A percentile compares a stretch with the other conserved stretches of the same genome.
phyloP scores from a whole-genome alignment of 805 yeast genomes.

The Saccharomyces kudriavzevii region DNA sequence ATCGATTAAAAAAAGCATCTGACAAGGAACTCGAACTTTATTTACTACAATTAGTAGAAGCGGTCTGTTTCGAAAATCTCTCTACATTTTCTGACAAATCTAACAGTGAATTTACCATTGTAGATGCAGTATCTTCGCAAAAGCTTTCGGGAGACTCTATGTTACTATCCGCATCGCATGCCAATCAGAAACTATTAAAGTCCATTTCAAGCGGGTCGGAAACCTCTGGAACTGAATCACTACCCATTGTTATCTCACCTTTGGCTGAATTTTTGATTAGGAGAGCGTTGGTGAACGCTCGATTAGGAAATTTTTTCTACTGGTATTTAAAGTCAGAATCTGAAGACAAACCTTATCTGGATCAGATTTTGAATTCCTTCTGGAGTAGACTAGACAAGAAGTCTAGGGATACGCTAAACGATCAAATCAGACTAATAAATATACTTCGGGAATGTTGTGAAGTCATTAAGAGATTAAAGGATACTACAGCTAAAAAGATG shows the following conservation, averaged over 20 bases:
- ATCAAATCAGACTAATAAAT: slow-evolving; percentile 64
- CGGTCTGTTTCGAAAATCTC: slow-evolving; percentile 64
- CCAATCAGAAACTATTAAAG: slow-evolving; percentile 4
- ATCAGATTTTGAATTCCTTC: slow-evolving; percentile 42
- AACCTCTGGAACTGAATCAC: not conserved
- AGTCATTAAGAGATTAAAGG: slow-evolving; percentile 57
- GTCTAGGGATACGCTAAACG: slow-evolving; percentile 29
- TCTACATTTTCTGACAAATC: slow-evolving; percentile 24
- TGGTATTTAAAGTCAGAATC: slow-evolving; percentile 90
- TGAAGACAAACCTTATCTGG: slow-evolving; percentile 52
- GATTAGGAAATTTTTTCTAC: slow-evolving; percentile 73
- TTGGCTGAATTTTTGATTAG: slow-evolving; percentile 68
- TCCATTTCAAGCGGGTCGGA: slow-evolving; percentile 8
- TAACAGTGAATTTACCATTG: slow-evolving; percentile 34
- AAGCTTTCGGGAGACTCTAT: slow-evolving; percentile 18
- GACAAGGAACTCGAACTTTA: slow-evolving; percentile 77
- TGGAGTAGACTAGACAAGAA: slow-evolving; percentile 28
- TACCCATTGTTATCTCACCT: slow-evolving; percentile 41
- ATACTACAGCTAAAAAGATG: slow-evolving; percentile 67
- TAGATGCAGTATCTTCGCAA: slow-evolving; percentile 22
- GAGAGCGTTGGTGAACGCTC: slow-evolving; percentile 55
- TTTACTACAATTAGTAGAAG: slow-evolving; percentile 83
- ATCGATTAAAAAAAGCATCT: slow-evolving; percentile 65
- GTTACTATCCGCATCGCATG: slow-evolving; percentile 17
- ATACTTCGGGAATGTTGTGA: slow-evolving; percentile 58